Evolutionary conservation across 2,329 filamentous ascomycete species (phyloP).

Genomic region (Diaporthe aspalathi): DNA sequence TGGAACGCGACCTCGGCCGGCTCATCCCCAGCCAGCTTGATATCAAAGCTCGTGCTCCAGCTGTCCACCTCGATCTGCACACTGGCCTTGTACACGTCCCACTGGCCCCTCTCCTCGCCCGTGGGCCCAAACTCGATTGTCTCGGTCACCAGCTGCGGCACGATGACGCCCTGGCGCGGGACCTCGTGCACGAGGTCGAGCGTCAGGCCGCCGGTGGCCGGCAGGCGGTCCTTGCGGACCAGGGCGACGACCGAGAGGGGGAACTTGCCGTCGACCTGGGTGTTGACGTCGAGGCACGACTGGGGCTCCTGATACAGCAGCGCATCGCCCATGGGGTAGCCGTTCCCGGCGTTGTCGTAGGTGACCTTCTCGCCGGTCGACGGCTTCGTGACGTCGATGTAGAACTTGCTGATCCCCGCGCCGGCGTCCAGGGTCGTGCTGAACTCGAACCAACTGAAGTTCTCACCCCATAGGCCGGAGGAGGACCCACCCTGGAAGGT

Average conservation of each 20-base stretch:
- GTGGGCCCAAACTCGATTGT: neutral
- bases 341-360: conserved; percentile 21
- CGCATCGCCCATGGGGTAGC: conserved; percentile 15
- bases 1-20: conserved; percentile 6
- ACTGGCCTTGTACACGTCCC: neutral
- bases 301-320: conserved; percentile 4
- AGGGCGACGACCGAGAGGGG: neutral
- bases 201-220: neutral
- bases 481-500: conserved; percentile 41
- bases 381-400: conserved; percentile 44
- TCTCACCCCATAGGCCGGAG: conserved; percentile 43
- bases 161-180: conserved; percentile 9
- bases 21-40: conserved; percentile 18
- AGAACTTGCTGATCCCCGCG: conserved; percentile 48
- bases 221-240: neutral
- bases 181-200: conserved; percentile 25
- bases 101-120: conserved; percentile 7
- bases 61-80: conserved; percentile 10
- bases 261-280: conserved; percentile 13
- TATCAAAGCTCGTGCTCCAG: conserved; percentile 21
- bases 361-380: neutral
- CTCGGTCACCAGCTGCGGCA: conserved; percentile 12
- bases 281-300: conserved; percentile 14
- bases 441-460: conserved; percentile 49
- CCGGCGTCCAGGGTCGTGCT: conserved; percentile 42